These are phyloP conservation scores for Malassezia sympodialis DNA, from an alignment of 1,284 basidiomycete genomes.

Conservation along the genomic window DNA sequence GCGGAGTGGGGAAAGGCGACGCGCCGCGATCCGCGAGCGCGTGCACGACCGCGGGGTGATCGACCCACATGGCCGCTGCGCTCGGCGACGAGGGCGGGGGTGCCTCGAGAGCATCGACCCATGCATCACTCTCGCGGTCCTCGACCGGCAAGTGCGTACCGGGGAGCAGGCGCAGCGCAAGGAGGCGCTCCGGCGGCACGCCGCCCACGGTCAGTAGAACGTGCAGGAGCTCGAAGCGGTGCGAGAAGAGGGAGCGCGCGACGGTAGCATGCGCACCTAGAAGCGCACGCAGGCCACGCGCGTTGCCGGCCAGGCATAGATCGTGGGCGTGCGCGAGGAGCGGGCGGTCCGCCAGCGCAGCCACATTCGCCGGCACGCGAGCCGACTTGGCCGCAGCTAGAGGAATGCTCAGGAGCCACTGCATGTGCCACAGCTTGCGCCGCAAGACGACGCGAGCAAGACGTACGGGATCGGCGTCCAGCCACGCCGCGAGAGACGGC, in stretches of 20 bases:
- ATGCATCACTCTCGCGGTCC: constrained; percentile 16
- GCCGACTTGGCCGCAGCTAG: neutral
- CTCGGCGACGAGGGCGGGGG: neutral
- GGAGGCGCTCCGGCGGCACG: constrained; percentile 5
- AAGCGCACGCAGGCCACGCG: constrained; percentile 12
- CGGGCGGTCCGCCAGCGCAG: constrained; percentile 6
- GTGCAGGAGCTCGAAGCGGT: constrained; percentile 15
- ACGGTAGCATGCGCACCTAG: constrained; percentile 11
- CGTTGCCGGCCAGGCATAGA: constrained; percentile 13
- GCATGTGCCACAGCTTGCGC: constrained; percentile 18
- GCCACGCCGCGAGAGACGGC: neutral
- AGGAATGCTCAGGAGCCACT: constrained; percentile 16
- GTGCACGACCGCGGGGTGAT: constrained; percentile 3
- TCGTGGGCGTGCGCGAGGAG: constrained; percentile 10
- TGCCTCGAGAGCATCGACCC: constrained; percentile 13
- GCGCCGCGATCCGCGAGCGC: neutral
- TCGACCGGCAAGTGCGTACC: constrained; percentile 15
- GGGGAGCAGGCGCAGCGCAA: constrained; percentile 12
- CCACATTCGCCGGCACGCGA: neutral
- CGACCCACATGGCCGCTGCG: constrained; percentile 11
- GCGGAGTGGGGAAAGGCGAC: neutral
- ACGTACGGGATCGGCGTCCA: constrained; percentile 2
- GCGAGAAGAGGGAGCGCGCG: constrained; percentile 12
- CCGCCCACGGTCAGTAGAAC: constrained; percentile 11
- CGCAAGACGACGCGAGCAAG: constrained; percentile 7